Percentiles rank a stretch among this genome's conserved stretches.
Evolutionary conservation across 106 monocot species (phyloP).

Genomic region (Ottelia alismoides): DNA sequence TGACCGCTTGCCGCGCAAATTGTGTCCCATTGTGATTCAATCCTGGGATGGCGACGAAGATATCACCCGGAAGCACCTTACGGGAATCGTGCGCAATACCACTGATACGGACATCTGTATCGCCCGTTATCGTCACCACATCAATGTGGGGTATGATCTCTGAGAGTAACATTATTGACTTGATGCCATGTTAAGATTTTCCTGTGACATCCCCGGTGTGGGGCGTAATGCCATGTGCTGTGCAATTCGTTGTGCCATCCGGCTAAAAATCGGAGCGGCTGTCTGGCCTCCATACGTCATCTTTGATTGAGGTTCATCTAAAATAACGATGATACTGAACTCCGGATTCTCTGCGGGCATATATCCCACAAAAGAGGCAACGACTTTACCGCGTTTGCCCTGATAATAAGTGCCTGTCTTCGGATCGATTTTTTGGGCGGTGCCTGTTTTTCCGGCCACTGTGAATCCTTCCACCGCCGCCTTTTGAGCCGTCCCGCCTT

Average conservation of each 20-base stretch:
- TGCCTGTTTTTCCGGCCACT: not conserved
- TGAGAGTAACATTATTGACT: not conserved
- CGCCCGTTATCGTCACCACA: not conserved
- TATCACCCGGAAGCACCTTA: not conserved
- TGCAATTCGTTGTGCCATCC: not conserved
- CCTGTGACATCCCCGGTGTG: too few relatives aligned
- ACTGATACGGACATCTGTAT: not conserved
- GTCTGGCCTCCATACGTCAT: not conserved
- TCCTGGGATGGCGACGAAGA: not conserved
- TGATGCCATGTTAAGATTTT: too few relatives aligned
- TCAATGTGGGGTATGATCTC: not conserved
- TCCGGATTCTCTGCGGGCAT: not conserved
- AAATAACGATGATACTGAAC: not conserved
- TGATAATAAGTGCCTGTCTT: not conserved
- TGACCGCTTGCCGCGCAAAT: not conserved
- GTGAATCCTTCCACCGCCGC: not conserved
- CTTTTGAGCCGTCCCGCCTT: not conserved
- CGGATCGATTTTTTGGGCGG: not conserved
- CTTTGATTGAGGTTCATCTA: not conserved
- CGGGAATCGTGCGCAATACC: not conserved
- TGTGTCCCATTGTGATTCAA: not conserved
- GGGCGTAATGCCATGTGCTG: not conserved
- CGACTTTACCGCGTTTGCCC: too few relatives aligned
- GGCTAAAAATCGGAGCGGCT: not conserved
- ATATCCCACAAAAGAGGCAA: not conserved